A percentile compares a stretch with the other conserved stretches of the same genome.
phyloP scores from a whole-genome alignment of 371 early-diverging fungal species.

The Syncephalastrum monosporum region DNA sequence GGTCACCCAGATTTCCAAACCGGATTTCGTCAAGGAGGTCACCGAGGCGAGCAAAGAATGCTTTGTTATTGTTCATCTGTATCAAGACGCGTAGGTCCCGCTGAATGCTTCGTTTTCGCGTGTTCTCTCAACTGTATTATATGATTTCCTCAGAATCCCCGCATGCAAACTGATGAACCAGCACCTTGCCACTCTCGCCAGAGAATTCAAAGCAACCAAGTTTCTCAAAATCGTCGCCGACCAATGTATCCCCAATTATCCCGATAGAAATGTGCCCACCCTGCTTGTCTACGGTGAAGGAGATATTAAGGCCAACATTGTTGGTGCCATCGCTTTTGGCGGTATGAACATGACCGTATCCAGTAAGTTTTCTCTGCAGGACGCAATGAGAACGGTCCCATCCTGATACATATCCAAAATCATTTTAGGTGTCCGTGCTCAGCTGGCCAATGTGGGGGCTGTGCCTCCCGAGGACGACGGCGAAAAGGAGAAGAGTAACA shows the following conservation, averaged over 20 bases:
- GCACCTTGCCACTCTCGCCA: slow-evolving; percentile 75
- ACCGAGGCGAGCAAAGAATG: slow-evolving; percentile 84
- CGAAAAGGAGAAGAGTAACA: slow-evolving; percentile 18
- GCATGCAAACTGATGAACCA: slow-evolving; percentile 82
- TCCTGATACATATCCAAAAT: too few relatives aligned
- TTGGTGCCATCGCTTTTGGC: slow-evolving; percentile 78
- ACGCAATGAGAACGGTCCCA: background rate
- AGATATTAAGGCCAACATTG: slow-evolving; percentile 81
- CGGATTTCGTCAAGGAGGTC: slow-evolving; percentile 88
- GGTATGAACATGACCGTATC: slow-evolving; percentile 76
- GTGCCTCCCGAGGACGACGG: slow-evolving; percentile 38
- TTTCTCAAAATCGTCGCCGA: slow-evolving; percentile 90
- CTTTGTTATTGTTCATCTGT: slow-evolving; percentile 77
- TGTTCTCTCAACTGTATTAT: slow-evolving; percentile 7
- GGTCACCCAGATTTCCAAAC: slow-evolving; percentile 83
- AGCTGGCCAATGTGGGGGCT: slow-evolving; percentile 39
- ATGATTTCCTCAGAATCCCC: slow-evolving; percentile 49
- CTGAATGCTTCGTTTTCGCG: background rate
- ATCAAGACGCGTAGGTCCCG: slow-evolving; percentile 63
- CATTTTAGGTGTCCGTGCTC: slow-evolving; percentile 32
- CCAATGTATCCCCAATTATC: slow-evolving; percentile 93
- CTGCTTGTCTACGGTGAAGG: slow-evolving; percentile 86
- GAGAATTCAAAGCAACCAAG: slow-evolving; percentile 82
- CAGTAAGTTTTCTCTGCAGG: slow-evolving; percentile 41
- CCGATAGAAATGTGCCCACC: slow-evolving; percentile 91